These are phyloP conservation scores for Aspergillus transmontanensis DNA, from an alignment of 2,329 filamentous ascomycete species.

Conservation along the genomic window DNA sequence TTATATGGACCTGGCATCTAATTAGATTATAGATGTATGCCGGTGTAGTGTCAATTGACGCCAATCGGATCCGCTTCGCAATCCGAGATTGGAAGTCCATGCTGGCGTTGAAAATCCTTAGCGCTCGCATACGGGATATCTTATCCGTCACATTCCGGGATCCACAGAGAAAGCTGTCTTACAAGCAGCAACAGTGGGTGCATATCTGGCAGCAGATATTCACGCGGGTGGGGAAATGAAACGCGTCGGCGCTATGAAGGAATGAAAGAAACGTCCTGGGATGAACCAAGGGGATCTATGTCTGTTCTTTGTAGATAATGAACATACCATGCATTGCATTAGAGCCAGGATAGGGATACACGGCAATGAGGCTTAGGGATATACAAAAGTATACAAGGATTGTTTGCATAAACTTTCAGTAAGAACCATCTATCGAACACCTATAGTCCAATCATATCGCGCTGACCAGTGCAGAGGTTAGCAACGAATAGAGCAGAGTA, in stretches of 20 bases:
- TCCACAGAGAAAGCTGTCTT: conserved; percentile 47
- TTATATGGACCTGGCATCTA: not conserved
- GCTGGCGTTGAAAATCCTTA: conserved; percentile 82
- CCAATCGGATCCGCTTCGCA: conserved; percentile 81
- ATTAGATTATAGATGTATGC: conserved; percentile 67
- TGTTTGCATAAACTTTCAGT: not conserved
- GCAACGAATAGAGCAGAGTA: not conserved
- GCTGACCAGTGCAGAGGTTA: not conserved
- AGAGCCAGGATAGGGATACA: not conserved
- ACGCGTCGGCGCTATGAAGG: not conserved
- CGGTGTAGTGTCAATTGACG: conserved; percentile 83
- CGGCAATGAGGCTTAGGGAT: not conserved
- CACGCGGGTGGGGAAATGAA: conserved; percentile 36
- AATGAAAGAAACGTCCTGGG: not conserved
- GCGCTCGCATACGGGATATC: conserved; percentile 73
- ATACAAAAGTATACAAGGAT: not conserved
- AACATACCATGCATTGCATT: not conserved
- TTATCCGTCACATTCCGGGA: conserved; percentile 66
- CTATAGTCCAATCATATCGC: not conserved
- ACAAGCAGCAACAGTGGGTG: conserved; percentile 73
- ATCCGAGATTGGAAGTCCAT: conserved; percentile 87
- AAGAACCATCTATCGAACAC: not conserved
- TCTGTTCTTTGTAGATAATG: not conserved
- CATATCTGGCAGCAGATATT: conserved; percentile 75
- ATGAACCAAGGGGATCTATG: not conserved